Evolutionary conservation across 2,329 filamentous ascomycete genomes (phyloP), one percentile per base, ranked within the genome.

Genomic region (Teratosphaeria destructans): DNA sequence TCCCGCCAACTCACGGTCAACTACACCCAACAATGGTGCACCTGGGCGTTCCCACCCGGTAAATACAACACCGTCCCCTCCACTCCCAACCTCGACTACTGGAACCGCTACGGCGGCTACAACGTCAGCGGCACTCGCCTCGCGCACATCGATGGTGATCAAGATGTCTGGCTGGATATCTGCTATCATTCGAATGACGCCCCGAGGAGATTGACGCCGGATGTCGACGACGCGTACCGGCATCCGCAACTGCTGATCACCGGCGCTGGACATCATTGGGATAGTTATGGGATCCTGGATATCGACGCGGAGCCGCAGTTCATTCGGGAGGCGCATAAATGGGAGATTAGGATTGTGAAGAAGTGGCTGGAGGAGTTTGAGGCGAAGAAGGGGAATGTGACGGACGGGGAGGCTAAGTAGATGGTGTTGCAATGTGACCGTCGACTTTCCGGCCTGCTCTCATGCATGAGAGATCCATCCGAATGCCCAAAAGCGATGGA

Each of bases 301-400:
- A 67, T 89, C 29, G 85, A 85, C 1, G 85, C 85, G 0, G 68
- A 75, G 5, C 76, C 84, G 7, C 75, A 79, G 60, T 82, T 80
- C 61, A 80, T 90, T 4, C 76, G 75, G 3, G 77, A 84, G n/a
- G 79, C 82, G 1, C 87, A 90, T 69, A 68, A 74, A 52, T 75
- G 81, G 65, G 78, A 87, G 65, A 75, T 83, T 19, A 73, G 77
- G 52, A 87, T 88, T 70, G 87, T 89, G 14, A 77, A 80, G 65
- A 79, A 76, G 54, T 91, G 88, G 88, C 66, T 90, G 72, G 66
- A 78, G 63, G 82, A 86, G 67, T 87, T 82, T 78, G 57, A 65
- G 59, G 26, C 27, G 23, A 54, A 29, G 52, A 54, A 29, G 32
- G 32, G 52, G 12, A 39, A 39, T 10, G 35, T 14, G 52, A 29